Evolutionary conservation across 2,329 filamentous ascomycete genomes (phyloP).

Genomic region (Colletotrichum sp.): DNA sequence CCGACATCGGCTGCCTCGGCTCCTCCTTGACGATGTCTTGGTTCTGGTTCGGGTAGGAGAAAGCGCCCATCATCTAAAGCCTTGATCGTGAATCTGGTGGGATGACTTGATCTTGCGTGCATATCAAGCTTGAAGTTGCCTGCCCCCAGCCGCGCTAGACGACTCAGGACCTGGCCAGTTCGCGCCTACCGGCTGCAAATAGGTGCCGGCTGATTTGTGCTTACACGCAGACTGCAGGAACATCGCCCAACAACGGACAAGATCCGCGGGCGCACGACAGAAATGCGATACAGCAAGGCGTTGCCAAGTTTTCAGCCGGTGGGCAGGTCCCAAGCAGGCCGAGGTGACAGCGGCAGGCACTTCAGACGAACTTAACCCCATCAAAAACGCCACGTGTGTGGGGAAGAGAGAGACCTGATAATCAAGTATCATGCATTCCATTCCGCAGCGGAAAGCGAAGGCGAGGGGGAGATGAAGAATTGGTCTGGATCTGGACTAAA

Average conservation of each 20-base stretch:
- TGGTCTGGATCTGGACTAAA: background rate
- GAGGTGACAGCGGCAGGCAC: background rate
- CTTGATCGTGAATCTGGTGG: background rate
- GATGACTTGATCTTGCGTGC: background rate
- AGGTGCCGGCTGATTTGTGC: background rate
- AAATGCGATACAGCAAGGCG: background rate
- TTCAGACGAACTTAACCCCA: background rate
- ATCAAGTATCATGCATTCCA: background rate
- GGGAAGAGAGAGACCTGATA: background rate
- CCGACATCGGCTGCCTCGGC: background rate
- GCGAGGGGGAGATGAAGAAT: background rate
- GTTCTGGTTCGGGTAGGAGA: background rate
- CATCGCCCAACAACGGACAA: background rate
- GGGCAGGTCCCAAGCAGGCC: background rate
- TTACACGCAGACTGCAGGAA: background rate
- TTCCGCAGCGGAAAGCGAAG: background rate
- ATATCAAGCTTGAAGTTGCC: background rate
- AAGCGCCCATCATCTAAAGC: background rate
- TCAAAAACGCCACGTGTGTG: background rate
- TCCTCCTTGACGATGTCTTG: background rate
- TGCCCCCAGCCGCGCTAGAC: background rate
- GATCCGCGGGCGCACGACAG: background rate
- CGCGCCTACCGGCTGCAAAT: background rate
- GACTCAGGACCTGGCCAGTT: background rate
- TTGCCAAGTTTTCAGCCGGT: background rate